These are phyloP conservation scores for Syzygium grande DNA, from an alignment of 345 rosid species.

Conservation along the genomic window DNA sequence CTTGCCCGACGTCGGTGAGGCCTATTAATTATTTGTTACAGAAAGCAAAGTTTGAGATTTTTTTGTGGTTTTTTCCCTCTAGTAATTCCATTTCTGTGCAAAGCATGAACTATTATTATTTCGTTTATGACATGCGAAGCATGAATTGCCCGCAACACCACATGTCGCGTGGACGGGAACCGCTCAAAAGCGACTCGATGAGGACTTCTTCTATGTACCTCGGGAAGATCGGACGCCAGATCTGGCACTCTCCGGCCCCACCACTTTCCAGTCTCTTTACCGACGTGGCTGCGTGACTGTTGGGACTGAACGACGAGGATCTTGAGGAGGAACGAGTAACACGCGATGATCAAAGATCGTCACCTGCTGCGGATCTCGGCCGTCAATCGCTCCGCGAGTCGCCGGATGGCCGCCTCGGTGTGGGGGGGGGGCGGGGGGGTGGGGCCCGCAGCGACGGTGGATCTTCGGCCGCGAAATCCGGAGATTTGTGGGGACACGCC, in stretches of 20 bases:
- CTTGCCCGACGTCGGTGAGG: no score
- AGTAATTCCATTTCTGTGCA: background rate
- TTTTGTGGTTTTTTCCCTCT: no score
- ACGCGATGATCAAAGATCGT: background rate
- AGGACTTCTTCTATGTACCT: background rate
- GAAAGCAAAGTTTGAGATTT: no score
- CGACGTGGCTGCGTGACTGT: no score
- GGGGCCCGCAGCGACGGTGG: conserved; percentile 15
- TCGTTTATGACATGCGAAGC: no score
- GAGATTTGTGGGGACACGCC: background rate
- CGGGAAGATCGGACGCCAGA: no score
- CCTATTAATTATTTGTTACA: no score
- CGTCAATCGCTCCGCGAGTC: conserved; percentile 14
- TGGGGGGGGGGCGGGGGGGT: no score
- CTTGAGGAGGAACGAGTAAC: background rate
- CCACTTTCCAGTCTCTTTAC: no score
- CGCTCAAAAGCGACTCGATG: background rate
- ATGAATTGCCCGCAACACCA: no score
- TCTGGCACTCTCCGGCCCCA: no score
- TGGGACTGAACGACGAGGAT: background rate
- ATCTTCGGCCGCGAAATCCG: conserved; percentile 15
- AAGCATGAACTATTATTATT: no score
- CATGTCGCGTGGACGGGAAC: background rate
- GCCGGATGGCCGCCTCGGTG: background rate
- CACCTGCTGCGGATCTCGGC: conserved; percentile 13